Percentiles rank a stretch among this genome's conserved stretches.
Evolutionary conservation across 2,329 filamentous ascomycete genomes (phyloP).

Genomic region (Arthrobotrys sinensis): DNA sequence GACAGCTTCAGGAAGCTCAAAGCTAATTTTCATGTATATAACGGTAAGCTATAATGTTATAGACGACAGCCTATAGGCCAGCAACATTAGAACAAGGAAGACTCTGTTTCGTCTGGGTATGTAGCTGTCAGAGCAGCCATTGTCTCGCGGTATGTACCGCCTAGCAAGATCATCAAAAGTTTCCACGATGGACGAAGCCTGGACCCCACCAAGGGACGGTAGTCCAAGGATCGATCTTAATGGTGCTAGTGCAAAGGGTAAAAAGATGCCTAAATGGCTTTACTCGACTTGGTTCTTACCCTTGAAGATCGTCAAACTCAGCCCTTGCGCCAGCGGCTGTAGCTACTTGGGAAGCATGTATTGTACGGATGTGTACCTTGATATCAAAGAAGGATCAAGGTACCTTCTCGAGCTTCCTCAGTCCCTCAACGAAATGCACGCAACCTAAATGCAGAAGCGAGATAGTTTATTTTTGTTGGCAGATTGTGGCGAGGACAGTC

Average conservation of each 20-base stretch:
- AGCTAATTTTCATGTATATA: constrained; percentile 34
- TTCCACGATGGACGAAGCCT: constrained; percentile 40
- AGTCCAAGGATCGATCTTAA: constrained; percentile 45
- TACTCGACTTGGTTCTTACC: constrained; percentile 26
- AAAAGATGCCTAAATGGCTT: constrained; percentile 59
- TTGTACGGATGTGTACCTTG: constrained; percentile 51
- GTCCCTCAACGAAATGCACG: constrained; percentile 53
- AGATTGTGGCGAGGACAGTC: constrained; percentile 31
- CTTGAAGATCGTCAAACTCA: constrained; percentile 49
- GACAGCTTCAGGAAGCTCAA: constrained; percentile 49
- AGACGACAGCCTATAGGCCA: constrained; percentile 27
- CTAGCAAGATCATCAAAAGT: constrained; percentile 39
- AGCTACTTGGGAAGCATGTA: constrained; percentile 40
- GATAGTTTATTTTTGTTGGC: constrained; percentile 61
- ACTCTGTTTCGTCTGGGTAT: constrained; percentile 36
- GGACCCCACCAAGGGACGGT: constrained; percentile 21
- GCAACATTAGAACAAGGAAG: constrained; percentile 22
- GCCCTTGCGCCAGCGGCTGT: constrained; percentile 58
- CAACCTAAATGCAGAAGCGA: constrained; percentile 61
- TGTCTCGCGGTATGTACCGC: constrained; percentile 58
- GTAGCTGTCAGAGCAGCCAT: constrained; percentile 48
- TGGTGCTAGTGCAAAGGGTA: constrained; percentile 48
- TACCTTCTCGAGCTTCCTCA: constrained; percentile 32
- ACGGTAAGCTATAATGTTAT: constrained; percentile 44
- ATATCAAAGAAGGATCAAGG: constrained; percentile 47